Base-by-base conservation (phyloP, 192 early-diverging fungal species). In the Allomyces arbusculus region DNA sequence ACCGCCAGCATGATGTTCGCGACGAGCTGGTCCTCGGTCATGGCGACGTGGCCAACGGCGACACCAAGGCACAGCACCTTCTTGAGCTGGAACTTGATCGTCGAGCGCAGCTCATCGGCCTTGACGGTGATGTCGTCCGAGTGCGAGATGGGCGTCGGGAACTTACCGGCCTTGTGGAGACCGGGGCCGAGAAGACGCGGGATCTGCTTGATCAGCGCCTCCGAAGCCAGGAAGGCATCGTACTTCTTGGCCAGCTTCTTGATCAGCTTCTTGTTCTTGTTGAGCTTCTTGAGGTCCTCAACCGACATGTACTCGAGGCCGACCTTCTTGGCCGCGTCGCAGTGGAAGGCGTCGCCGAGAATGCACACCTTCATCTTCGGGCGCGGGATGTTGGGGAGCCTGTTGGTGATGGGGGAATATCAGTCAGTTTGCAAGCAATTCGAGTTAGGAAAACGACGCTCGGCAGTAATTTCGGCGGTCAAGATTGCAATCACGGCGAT, bases 181-280 rank as follows among this genome's bases (percentile, higher is more conserved):
- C 94, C 94, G 69, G 94, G 93, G 71, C 94, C 94, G 70, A 97
- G 80, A 62, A 97, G 87, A 91, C 94, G 91, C 66, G 94, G 94
- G 70, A 97, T 97, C 82, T 97, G 94, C 88, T 97, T 97, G 82
- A 97, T 97, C 68, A 97, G 80, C 65, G 89, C 87, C 75, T 97
- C 94, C 65, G 92, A 95, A 28, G 94, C 94, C 40, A 97, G 76
- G 87, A 97, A 97, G 68, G 92, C 92, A 82, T 97, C 92, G 79
- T 92, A 92, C 79, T 91, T 94, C 86, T 90, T 92, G 77, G 94
- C 94, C 68, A 97, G 86, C 85, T 94, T 97, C 89, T 97, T 97
- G 82, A 97, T 92, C 66, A 89, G 81, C 90, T 97, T 94, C 88
- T 97, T 97, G 89, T 97, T 97, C 89, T 97, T 97, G 87, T 97